These are phyloP conservation scores for Rhizopus arrhizus DNA, from an alignment of 371 early-diverging fungal species.

Conservation along the genomic window DNA sequence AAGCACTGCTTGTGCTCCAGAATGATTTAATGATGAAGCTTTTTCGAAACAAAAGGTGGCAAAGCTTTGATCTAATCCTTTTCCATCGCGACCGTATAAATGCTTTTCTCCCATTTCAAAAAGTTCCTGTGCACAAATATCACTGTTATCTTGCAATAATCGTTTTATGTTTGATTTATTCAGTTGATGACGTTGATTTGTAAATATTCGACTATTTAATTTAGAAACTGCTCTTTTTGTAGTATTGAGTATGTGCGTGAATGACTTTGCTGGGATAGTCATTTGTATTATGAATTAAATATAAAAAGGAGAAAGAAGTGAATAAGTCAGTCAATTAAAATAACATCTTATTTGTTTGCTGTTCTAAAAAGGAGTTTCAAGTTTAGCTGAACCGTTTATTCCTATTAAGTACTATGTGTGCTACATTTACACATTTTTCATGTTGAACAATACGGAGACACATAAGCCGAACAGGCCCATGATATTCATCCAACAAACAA, in stretches of 20 bases:
- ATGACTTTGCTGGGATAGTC: not conserved
- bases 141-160: not conserved
- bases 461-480: not conserved
- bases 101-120: constrained; percentile 51
- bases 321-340: no score
- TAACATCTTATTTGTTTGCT: not conserved
- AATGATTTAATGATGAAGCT: constrained; percentile 36
- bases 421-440: not conserved
- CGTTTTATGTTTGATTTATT: constrained; percentile 2
- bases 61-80: constrained; percentile 40
- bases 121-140: constrained; percentile 9
- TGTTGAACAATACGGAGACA: constrained; percentile 4
- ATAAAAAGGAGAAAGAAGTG: not conserved
- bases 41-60: constrained; percentile 54
- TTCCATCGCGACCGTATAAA: constrained; percentile 61
- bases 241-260: not conserved
- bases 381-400: not conserved
- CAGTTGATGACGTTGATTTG: not conserved
- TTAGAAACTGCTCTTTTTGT: not conserved
- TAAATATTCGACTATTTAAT: constrained; percentile 4
- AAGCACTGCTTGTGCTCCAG: constrained; percentile 55
- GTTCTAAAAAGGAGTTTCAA: not conserved
- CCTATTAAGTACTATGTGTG: not conserved
- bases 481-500: no score
- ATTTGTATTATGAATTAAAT: not conserved